Evolutionary conservation across 345 rosid species (phyloP).

Genomic region (Brassica nigra): DNA sequence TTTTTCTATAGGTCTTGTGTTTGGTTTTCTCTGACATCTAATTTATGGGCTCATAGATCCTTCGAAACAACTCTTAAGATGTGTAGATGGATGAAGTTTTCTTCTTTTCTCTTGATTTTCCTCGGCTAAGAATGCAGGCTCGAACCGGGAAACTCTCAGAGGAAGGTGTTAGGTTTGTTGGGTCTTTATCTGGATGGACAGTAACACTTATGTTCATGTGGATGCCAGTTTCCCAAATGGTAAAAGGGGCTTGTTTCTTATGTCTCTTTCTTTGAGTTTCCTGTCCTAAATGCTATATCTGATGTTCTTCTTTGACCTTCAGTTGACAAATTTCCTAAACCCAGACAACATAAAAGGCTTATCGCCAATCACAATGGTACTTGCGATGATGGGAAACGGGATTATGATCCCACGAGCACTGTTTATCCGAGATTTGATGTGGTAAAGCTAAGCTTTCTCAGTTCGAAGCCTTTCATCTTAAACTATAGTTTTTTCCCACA

Average conservation of each 20-base stretch:
- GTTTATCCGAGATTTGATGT: slow-evolving; percentile 89
- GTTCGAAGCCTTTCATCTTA: not conserved
- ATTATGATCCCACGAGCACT: slow-evolving; percentile 93
- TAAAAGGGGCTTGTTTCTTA: slow-evolving; percentile 15
- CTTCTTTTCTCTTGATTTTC: slow-evolving; percentile 17
- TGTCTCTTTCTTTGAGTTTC: not conserved
- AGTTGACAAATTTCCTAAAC: slow-evolving; percentile 89
- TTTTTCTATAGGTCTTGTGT: not conserved
- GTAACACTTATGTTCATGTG: slow-evolving; percentile 98
- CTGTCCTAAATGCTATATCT: not conserved
- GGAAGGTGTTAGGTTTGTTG: slow-evolving; percentile 64
- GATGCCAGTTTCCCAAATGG: slow-evolving; percentile 96
- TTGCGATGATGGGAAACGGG: slow-evolving; percentile 90
- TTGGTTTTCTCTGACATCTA: not conserved
- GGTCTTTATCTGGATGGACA: slow-evolving; percentile 86
- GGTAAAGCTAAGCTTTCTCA: slow-evolving; percentile 37
- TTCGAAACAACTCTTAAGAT: not conserved
- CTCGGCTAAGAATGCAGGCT: slow-evolving; percentile 63
- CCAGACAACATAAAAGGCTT: slow-evolving; percentile 88
- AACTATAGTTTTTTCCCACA: slow-evolving; percentile 1
- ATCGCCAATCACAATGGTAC: slow-evolving; percentile 81
- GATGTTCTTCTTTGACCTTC: slow-evolving; percentile 28
- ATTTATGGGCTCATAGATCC: not conserved
- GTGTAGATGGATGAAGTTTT: not conserved
- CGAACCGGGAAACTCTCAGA: slow-evolving; percentile 69